phyloP scores from a whole-genome alignment of 2,329 filamentous ascomycete genomes.

The Aspergillus texensis region DNA sequence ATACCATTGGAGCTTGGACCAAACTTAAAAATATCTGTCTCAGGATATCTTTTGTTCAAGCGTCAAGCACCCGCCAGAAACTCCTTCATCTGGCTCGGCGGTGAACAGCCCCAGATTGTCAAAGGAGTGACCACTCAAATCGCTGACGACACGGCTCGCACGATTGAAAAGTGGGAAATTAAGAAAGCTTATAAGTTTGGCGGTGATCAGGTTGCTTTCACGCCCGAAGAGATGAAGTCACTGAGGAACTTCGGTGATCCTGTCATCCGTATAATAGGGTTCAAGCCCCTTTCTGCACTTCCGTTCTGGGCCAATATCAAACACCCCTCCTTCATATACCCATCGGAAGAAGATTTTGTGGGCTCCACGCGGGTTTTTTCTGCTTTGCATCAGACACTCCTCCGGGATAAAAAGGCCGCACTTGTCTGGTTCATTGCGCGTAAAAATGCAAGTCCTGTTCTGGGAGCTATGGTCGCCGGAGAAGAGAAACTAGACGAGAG shows the following conservation, averaged over 20 bases:
- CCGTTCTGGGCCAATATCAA: conserved; percentile 83
- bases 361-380: conserved; percentile 93
- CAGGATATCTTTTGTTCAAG: conserved; percentile 88
- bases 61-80: conserved; percentile 78
- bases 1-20: conserved; percentile 88
- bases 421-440: conserved; percentile 89
- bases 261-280: conserved; percentile 85
- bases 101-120: conserved; percentile 82
- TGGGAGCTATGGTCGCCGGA: conserved; percentile 82
- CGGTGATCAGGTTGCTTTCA: conserved; percentile 84
- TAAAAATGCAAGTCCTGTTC: conserved; percentile 73
- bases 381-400: conserved; percentile 83
- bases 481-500: conserved; percentile 65
- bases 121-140: conserved; percentile 72
- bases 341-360: conserved; percentile 84
- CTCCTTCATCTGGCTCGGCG: conserved; percentile 84
- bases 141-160: conserved; percentile 74
- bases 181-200: conserved; percentile 96
- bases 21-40: conserved; percentile 82
- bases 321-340: conserved; percentile 90
- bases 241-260: conserved; percentile 81
- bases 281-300: conserved; percentile 77
- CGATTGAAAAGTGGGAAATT: conserved; percentile 78
- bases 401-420: conserved; percentile 77
- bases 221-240: conserved; percentile 76